These are phyloP conservation scores for Chaetoscypha palmicola DNA, from an alignment of 2,329 filamentous ascomycete genomes.

Conservation along the genomic window DNA sequence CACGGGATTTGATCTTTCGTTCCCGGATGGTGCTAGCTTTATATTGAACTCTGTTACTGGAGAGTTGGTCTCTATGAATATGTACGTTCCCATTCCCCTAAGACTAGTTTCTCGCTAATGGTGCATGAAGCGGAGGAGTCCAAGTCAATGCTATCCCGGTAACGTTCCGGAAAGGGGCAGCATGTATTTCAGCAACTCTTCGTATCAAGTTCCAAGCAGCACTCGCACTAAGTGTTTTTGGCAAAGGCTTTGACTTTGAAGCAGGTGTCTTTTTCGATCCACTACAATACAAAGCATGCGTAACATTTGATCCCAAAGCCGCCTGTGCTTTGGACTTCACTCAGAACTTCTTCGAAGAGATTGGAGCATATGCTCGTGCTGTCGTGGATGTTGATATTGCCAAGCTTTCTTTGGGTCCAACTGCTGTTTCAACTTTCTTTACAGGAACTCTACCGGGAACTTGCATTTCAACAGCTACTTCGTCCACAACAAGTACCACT, in stretches of 20 bases:
- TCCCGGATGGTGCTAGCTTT: slow-evolving; percentile 9
- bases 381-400: slow-evolving; percentile 7
- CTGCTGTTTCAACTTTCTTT: slow-evolving; percentile 7
- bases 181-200: slow-evolving; percentile 9
- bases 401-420: slow-evolving; percentile 8
- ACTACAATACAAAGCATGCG: slow-evolving; percentile 12
- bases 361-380: slow-evolving; percentile 10
- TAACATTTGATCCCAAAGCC: slow-evolving; percentile 5
- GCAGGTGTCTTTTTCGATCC: slow-evolving; percentile 14
- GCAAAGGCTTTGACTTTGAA: slow-evolving; percentile 11
- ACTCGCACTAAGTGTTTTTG: slow-evolving; percentile 3
- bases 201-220: slow-evolving; percentile 9
- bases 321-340: slow-evolving; percentile 9
- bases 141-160: slow-evolving; percentile 8
- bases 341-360: slow-evolving; percentile 9
- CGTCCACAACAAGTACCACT: not conserved
- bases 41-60: slow-evolving; percentile 9
- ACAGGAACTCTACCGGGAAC: slow-evolving; percentile 4
- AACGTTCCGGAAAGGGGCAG: slow-evolving; percentile 9
- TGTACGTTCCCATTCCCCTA: slow-evolving; percentile 5
- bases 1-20: slow-evolving; percentile 11
- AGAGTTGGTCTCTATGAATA: slow-evolving; percentile 8
- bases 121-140: not conserved
- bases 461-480: slow-evolving; percentile 5
- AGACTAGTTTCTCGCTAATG: not conserved